Evolutionary conservation across 1,139 yeast genomes (phyloP), one percentile per base, ranked within the genome.

Genomic region (Casaregolazyma lundiana): DNA sequence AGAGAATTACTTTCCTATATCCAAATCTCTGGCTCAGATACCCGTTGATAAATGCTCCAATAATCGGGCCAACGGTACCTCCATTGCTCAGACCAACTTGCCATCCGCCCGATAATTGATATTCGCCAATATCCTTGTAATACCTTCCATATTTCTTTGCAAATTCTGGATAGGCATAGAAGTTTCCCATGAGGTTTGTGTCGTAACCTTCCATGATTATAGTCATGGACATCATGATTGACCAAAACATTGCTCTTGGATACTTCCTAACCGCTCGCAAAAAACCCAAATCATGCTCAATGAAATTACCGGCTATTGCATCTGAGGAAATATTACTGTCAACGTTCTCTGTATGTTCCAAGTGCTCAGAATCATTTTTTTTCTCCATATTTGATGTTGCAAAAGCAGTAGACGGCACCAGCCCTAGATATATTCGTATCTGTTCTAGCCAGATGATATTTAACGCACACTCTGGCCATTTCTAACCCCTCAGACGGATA

Each of bases 171-270:
- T 67, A 65, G 2, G 72, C 73, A 54, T 65, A 72, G 55, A 74
- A 64, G 7, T 65, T 62, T 18, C 58, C 53, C 44, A 72, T 54
- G 46, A 73, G 61, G 35, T 56, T 58, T 22, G 62, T 55, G 51
- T 73, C 77, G 54, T 70, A 73, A 24, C 77, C 78, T 53, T 71
- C 77, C 76, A 72, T 72, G 47, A 73, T 55, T 44, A 73, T 59
- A 30, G 70, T 66, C 17, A 65, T 55, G 1, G 74, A 68, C 47
- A 72, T 57, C 32, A 71, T 54, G 30, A 71, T 48, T 2, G 75
- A 68, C 76, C 77, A 73, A 47, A 67, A 47, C 3, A 65, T 66
- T 2, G 76, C 73, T 43, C 60, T 62, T 7, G 65, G 67, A 47
- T 64, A 67, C 9, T 43, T 43, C 38, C 57, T 65, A 40, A 76